phyloP scores from a whole-genome alignment of 257 asterid genomes.

The Osmanthus fragrans region DNA sequence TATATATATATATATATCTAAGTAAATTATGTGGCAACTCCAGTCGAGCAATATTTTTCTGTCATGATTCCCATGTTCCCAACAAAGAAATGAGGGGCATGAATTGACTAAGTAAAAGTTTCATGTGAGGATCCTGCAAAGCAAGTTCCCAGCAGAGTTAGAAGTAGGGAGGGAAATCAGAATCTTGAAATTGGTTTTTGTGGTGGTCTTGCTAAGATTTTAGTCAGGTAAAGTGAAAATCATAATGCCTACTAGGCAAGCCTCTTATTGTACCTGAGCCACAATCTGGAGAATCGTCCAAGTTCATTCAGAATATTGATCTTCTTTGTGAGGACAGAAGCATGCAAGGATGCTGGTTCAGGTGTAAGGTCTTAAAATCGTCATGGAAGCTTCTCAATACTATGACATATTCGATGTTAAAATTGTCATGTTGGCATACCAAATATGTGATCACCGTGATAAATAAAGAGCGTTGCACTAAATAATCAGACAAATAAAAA shows the following conservation, averaged over 20 bases:
- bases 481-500: too few species aligned
- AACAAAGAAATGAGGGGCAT: conserved; percentile 2
- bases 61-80: conserved; percentile 18
- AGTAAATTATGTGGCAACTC: conserved; percentile 9
- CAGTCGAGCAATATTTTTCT: too few species aligned
- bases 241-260: conserved; percentile 11
- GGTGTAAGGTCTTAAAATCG: conserved; percentile 42
- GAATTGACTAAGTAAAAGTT: conserved; percentile 4
- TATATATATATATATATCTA: too few species aligned
- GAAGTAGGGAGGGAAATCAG: not conserved
- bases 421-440: too few species aligned
- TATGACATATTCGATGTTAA: too few species aligned
- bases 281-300: conserved; percentile 7
- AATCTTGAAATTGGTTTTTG: too few species aligned
- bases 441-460: too few species aligned
- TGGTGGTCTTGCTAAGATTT: too few species aligned
- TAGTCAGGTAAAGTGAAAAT: too few species aligned
- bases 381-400: too few species aligned
- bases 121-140: conserved; percentile 9
- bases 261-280: conserved; percentile 21
- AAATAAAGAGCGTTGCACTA: too few species aligned
- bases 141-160: conserved; percentile 24
- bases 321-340: conserved; percentile 61
- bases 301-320: conserved; percentile 44
- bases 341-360: conserved; percentile 66